A percentile compares a stretch with the other conserved stretches of the same genome.
Conservation (phyloP, 2,329 filamentous ascomycete species). For the Cladosporium sp. region DNA sequence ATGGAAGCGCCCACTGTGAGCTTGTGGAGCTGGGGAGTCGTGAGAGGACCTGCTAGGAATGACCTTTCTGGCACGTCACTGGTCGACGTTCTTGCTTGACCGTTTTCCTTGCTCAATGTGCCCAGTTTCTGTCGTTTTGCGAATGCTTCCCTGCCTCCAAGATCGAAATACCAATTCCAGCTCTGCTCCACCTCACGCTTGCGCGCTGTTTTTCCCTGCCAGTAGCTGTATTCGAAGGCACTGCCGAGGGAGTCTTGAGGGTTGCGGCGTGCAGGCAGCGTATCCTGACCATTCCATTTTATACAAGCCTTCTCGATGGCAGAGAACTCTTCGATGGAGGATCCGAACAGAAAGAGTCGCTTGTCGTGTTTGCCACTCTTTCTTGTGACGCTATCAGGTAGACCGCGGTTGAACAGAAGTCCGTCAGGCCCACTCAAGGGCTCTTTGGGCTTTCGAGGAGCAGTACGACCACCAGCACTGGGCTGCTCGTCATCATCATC, state of each 20-base stretch:
- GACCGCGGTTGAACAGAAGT: slow-evolving; percentile 21
- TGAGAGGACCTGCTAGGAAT: slow-evolving; percentile 49
- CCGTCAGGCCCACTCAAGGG: slow-evolving; percentile 9
- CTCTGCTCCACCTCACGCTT: slow-evolving; percentile 42
- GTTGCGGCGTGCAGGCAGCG: slow-evolving; percentile 47
- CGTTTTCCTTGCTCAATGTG: slow-evolving; percentile 35
- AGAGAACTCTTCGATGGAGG: slow-evolving; percentile 46
- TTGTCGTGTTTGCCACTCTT: slow-evolving; percentile 39
- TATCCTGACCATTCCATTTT: slow-evolving; percentile 46
- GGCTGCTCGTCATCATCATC: neutral
- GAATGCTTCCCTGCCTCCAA: slow-evolving; percentile 40
- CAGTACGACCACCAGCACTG: neutral
- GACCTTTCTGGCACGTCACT: slow-evolving; percentile 26
- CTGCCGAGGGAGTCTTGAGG: slow-evolving; percentile 31
- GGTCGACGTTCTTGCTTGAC: slow-evolving; percentile 26
- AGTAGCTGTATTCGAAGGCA: slow-evolving; percentile 42
- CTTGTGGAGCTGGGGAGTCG: slow-evolving; percentile 40
- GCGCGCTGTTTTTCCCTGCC: slow-evolving; percentile 33
- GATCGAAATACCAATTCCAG: slow-evolving; percentile 52
- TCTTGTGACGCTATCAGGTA: slow-evolving; percentile 23
- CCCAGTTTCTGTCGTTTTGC: slow-evolving; percentile 37
- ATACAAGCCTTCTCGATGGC: slow-evolving; percentile 46
- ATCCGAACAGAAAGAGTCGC: slow-evolving; percentile 49
- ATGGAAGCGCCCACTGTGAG: slow-evolving; percentile 41
- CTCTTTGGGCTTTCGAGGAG: neutral